Evolutionary conservation across 495 filamentous ascomycete species (phyloP).

Genomic region (Tuber calosporum): DNA sequence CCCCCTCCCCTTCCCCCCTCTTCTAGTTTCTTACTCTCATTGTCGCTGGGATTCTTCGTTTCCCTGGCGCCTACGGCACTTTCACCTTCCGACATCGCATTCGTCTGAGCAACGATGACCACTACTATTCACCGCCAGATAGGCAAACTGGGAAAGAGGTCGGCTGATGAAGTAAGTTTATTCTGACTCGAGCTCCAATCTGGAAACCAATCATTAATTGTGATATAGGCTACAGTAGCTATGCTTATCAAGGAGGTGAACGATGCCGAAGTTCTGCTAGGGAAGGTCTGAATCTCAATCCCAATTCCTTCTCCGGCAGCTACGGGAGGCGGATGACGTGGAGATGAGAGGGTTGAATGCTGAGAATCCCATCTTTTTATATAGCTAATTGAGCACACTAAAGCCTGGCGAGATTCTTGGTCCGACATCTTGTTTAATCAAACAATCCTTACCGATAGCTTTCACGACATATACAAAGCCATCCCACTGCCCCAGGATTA

Average conservation of each 20-base stretch:
- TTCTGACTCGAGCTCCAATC: neutral
- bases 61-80: neutral
- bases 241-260: slow-evolving; percentile 40
- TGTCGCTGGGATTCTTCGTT: neutral
- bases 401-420: slow-evolving; percentile 83
- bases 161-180: slow-evolving; percentile 37
- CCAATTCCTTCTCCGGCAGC: slow-evolving; percentile 7
- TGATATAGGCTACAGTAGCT: slow-evolving; percentile 37
- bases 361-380: slow-evolving; percentile 21
- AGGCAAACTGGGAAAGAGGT: slow-evolving; percentile 37
- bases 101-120: slow-evolving; percentile 26
- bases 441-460: slow-evolving; percentile 60
- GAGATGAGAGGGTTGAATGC: slow-evolving; percentile 16
- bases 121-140: slow-evolving; percentile 42
- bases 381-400: slow-evolving; percentile 74
- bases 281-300: slow-evolving; percentile 27
- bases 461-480: slow-evolving; percentile 73
- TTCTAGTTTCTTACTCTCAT: neutral
- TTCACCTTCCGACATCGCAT: neutral
- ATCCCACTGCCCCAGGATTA: slow-evolving; percentile 62
- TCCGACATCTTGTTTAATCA: slow-evolving; percentile 64
- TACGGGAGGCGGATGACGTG: neutral
- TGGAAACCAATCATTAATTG: neutral
- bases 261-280: slow-evolving; percentile 32
- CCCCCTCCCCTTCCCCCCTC: neutral